Conservation (phyloP, 768 basidiomycete genomes). For the Leccinum pellstonianum region DNA sequence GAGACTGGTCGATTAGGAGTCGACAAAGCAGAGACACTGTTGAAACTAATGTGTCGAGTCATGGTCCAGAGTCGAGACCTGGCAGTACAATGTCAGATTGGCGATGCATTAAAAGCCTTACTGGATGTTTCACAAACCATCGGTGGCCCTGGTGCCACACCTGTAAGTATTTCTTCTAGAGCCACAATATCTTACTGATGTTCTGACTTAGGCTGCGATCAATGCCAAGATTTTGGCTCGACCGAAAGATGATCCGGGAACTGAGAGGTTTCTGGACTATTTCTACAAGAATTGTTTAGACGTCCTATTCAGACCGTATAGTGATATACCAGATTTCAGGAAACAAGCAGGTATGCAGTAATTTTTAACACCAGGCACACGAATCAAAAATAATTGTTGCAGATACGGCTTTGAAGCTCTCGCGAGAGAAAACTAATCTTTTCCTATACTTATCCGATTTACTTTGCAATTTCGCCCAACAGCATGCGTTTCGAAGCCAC, state of each 20-base stretch:
- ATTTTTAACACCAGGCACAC: neutral
- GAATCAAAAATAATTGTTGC: slow-evolving; percentile 6
- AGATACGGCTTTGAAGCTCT: slow-evolving; percentile 56
- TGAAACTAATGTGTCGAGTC: slow-evolving; percentile 72
- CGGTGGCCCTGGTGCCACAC: slow-evolving; percentile 36
- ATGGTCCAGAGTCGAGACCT: slow-evolving; percentile 79
- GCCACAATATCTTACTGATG: slow-evolving; percentile 5
- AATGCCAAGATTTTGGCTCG: slow-evolving; percentile 51
- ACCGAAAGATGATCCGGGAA: slow-evolving; percentile 77
- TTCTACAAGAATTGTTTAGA: slow-evolving; percentile 85
- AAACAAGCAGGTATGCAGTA: slow-evolving; percentile 40
- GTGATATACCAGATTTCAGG: slow-evolving; percentile 69
- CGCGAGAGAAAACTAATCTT: slow-evolving; percentile 78
- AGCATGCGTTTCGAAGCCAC: slow-evolving; percentile 91
- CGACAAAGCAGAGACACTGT: slow-evolving; percentile 68
- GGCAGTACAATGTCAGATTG: slow-evolving; percentile 87
- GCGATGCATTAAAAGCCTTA: slow-evolving; percentile 81
- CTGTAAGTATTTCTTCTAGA: slow-evolving; percentile 26
- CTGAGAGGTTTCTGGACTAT: slow-evolving; percentile 88
- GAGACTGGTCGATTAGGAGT: slow-evolving; percentile 53
- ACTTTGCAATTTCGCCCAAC: slow-evolving; percentile 80
- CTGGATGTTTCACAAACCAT: slow-evolving; percentile 67
- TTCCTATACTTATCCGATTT: slow-evolving; percentile 90
- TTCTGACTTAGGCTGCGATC: slow-evolving; percentile 25
- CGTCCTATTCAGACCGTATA: slow-evolving; percentile 79